Conservation (phyloP, 2,329 filamentous ascomycete genomes). For the Trichophyton rubrum region DNA sequence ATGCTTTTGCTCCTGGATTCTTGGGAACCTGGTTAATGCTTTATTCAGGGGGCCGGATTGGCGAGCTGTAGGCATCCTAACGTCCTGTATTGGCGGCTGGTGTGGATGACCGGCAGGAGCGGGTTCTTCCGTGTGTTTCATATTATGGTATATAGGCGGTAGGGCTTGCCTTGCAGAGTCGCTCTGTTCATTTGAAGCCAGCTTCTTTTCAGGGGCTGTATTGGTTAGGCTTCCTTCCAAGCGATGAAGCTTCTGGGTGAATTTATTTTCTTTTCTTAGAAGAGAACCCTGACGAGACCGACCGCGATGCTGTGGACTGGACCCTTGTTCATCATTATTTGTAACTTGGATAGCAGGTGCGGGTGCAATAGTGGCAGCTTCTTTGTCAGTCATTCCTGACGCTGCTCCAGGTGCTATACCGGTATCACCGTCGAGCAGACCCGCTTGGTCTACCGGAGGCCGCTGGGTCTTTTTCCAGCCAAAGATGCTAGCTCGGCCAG, state of each 20-base stretch:
- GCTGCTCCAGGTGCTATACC: constrained; percentile 14
- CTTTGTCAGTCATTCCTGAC: constrained; percentile 17
- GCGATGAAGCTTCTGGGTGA: constrained; percentile 20
- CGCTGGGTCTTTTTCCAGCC: constrained; percentile 44
- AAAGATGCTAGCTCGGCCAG: constrained; percentile 65
- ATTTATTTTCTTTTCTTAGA: constrained; percentile 7
- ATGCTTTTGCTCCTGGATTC: constrained; percentile 42
- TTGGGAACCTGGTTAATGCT: constrained; percentile 38
- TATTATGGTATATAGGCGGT: constrained; percentile 26
- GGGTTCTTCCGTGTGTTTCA: constrained; percentile 24
- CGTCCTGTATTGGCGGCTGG: constrained; percentile 33
- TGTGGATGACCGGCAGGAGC: constrained; percentile 27
- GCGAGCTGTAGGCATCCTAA: constrained; percentile 25
- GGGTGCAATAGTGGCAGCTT: constrained; percentile 33
- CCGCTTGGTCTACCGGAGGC: constrained; percentile 31
- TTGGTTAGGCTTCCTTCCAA: constrained; percentile 23
- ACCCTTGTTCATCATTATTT: constrained; percentile 43
- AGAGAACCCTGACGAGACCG: constrained; percentile 12
- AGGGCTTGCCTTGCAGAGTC: constrained; percentile 18
- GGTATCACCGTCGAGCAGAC: constrained; percentile 26
- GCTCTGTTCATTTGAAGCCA: background rate
- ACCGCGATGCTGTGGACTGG: constrained; percentile 13
- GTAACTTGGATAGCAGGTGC: constrained; percentile 67
- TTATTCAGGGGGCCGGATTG: constrained; percentile 30
- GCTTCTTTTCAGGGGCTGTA: constrained; percentile 14